Evolutionary conservation across 345 rosid species (phyloP), one percentile per base, ranked within the genome.

Genomic region (Trapa bicornis): DNA sequence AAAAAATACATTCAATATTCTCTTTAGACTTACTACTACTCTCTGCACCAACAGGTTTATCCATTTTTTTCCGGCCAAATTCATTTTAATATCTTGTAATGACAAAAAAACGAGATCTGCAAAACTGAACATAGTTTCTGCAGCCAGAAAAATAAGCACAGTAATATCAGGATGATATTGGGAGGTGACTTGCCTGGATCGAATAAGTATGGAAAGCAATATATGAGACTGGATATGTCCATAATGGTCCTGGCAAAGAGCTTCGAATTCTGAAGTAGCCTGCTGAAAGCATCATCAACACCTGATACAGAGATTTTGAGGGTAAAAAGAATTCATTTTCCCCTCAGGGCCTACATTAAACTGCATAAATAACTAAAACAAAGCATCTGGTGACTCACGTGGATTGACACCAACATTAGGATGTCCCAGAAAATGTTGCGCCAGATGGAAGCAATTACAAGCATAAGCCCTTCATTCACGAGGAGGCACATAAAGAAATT

Each of bases 211-310:
- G 99, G 76, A 91, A 91, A 1, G 97, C 85, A 61, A 91, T 72
- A 73, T 89, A 91, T 36, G 97, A 86, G 3, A 95, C 65, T 29
- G 99, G 99, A 80, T 87, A 95, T 43, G 71, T 87, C 99, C 99
- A 95, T 41, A 95, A 66, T 0, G 96, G 92, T 65, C 82, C 72
- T 2, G 99, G 96, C 80, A 95, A 70, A 37, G 89, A 93, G 76
- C 71, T 86, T 54, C 89, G 89, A 76, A 89, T 83, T 80, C 97
- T 83, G 76, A 91, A 87, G 78, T 89, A 93, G 43, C 97, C 99
- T 17, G 99, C 97, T 9, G 97, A 73, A 64, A 95, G 97, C 94
- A 95, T 91, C 99, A 95, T 95, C 66, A 87, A 72, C 69, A 87
- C 92, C 97, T 94, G 89, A 76, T 76, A 82, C 75, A 82, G 69